A percentile compares a stretch with the other conserved stretches of the same genome.
phyloP scores from a whole-genome alignment of 2,329 filamentous ascomycete genomes.

The Shiraia sp. region DNA sequence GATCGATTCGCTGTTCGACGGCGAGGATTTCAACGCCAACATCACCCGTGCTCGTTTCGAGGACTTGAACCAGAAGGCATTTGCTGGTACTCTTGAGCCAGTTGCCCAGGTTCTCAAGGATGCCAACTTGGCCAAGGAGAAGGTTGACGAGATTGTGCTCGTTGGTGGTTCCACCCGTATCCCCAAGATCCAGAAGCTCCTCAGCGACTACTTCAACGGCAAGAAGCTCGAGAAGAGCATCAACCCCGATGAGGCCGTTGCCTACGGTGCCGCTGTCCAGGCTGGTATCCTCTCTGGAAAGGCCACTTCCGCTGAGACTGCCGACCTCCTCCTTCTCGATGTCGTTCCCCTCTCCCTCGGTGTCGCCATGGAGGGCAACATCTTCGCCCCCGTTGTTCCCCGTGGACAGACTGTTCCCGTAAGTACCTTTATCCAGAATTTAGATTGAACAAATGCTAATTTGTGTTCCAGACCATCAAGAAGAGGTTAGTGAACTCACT shows the following conservation, averaged over 20 bases:
- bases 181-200: conserved; percentile 96
- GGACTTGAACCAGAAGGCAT: conserved; percentile 95
- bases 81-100: conserved; percentile 89
- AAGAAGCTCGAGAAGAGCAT: conserved; percentile 99
- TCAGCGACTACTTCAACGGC: conserved; percentile 98
- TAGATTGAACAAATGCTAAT: neutral
- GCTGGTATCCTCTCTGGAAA: conserved; percentile 98
- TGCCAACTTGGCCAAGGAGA: conserved; percentile 81
- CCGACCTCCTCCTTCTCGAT: conserved; percentile 93
- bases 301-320: conserved; percentile 92
- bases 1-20: conserved; percentile 98
- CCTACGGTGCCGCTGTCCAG: conserved; percentile 98
- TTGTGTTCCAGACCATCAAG: conserved; percentile 59
- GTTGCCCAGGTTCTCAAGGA: conserved; percentile 98
- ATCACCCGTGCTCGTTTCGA: conserved; percentile 99
- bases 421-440: neutral
- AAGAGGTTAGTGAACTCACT: conserved; percentile 55
- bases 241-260: conserved; percentile 99
- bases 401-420: conserved; percentile 61
- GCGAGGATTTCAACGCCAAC: conserved; percentile 94
- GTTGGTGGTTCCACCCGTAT: conserved; percentile 99
- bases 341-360: conserved; percentile 95
- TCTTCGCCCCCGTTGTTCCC: conserved; percentile 91
- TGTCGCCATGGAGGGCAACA: conserved; percentile 99
- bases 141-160: conserved; percentile 97